Percentiles rank a stretch among this genome's conserved stretches.
phyloP scores from a whole-genome alignment of 2,329 filamentous ascomycete genomes.

The Trichoderma atrobrunneum region DNA sequence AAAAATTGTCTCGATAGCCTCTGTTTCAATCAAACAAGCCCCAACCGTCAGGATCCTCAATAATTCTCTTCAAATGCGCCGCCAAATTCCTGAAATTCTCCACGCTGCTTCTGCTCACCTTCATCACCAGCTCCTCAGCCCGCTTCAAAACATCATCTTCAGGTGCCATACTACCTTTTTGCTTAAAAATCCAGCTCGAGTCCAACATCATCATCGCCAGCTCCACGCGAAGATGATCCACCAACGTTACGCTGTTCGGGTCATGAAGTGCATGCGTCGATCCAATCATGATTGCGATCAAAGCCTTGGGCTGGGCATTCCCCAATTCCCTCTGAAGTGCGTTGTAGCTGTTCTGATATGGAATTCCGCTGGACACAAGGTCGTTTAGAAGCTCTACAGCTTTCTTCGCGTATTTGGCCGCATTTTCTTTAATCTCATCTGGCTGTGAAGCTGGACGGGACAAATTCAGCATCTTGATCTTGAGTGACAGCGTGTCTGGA shows the following conservation, averaged over 20 bases:
- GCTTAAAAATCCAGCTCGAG: background rate
- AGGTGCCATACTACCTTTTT: background rate
- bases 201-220: slow-evolving; percentile 19
- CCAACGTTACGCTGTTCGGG: background rate
- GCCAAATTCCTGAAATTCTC: slow-evolving; percentile 1
- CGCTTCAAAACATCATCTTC: background rate
- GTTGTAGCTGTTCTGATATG: background rate
- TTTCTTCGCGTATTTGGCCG: background rate
- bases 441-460: background rate
- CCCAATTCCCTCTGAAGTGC: background rate
- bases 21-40: background rate
- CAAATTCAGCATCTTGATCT: background rate
- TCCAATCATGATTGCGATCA: background rate
- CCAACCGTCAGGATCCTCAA: background rate
- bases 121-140: slow-evolving; percentile 16
- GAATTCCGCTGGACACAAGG: background rate
- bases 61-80: background rate
- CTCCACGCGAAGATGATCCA: slow-evolving; percentile 26
- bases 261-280: background rate
- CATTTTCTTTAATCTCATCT: background rate
- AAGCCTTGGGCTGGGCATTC: background rate
- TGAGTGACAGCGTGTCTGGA: slow-evolving; percentile 4
- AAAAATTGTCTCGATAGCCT: background rate
- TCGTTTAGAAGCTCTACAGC: background rate
- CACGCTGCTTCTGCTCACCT: slow-evolving; percentile 19